These are phyloP conservation scores for Cicer judaicum DNA, from an alignment of 306 rosid genomes.

Conservation along the genomic window DNA sequence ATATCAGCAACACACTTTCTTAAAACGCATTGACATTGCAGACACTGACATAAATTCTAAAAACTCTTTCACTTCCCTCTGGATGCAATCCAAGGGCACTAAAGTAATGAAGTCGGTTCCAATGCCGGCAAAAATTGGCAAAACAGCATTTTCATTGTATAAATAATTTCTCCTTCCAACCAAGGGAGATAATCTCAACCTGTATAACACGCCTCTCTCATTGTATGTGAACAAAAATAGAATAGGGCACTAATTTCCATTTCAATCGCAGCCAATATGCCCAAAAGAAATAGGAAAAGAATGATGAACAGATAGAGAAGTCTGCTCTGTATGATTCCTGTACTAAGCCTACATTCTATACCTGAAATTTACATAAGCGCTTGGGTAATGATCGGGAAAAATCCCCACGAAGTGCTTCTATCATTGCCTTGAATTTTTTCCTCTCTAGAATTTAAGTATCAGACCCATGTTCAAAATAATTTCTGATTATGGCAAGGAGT, in stretches of 20 bases:
- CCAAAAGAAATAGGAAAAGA: conserved; percentile 39
- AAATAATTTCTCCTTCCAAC: conserved; percentile 43
- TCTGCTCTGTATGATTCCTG: conserved; percentile 54
- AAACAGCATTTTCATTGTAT: conserved; percentile 41
- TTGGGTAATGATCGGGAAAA: conserved; percentile 86
- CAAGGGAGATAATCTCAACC: conserved; percentile 37
- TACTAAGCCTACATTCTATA: conserved; percentile 60
- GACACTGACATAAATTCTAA: not conserved
- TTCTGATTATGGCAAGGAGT: conserved; percentile 44
- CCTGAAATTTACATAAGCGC: conserved; percentile 75
- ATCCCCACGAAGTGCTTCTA: conserved; percentile 53
- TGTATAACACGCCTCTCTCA: conserved; percentile 44
- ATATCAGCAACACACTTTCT: too few relatives aligned
- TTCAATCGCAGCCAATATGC: conserved; percentile 49
- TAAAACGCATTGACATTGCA: too few relatives aligned
- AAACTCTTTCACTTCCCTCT: conserved; percentile 7
- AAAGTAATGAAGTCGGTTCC: not conserved
- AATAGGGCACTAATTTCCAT: conserved; percentile 36
- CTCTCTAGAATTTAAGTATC: conserved; percentile 37
- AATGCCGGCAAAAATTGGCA: conserved; percentile 14
- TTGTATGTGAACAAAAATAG: conserved; percentile 51
- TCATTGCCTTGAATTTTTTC: conserved; percentile 40
- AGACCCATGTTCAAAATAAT: conserved; percentile 42
- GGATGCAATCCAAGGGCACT: not conserved
- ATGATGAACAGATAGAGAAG: conserved; percentile 54